Evolutionary conservation across 371 early-diverging fungal species (phyloP).

Genomic region (Nematocida sp.): DNA sequence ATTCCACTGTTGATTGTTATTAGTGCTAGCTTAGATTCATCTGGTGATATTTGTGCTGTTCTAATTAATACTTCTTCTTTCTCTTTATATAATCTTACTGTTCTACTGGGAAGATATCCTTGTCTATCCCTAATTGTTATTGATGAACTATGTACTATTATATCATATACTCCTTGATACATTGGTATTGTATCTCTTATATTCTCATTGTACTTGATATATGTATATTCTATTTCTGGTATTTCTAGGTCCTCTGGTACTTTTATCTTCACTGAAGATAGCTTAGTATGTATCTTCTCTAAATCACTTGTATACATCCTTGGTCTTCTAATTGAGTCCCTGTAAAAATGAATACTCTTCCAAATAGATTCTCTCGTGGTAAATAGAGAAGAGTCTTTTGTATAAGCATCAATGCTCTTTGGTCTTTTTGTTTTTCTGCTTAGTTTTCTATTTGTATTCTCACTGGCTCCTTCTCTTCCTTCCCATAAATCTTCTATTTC

Average conservation of each 20-base stretch:
- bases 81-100: background rate
- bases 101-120: constrained; percentile 18
- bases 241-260: constrained; percentile 25
- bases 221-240: constrained; percentile 1
- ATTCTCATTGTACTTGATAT: constrained; percentile 14
- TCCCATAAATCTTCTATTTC: constrained; percentile 47
- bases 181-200: constrained; percentile 9
- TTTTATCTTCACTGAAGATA: constrained; percentile 24
- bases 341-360: constrained; percentile 44
- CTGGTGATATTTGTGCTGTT: constrained; percentile 26
- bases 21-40: constrained; percentile 35
- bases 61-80: constrained; percentile 33
- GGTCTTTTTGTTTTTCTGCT: constrained; percentile 37
- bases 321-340: constrained; percentile 30
- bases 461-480: background rate
- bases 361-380: constrained; percentile 34
- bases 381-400: background rate
- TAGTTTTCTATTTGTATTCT: constrained; percentile 12
- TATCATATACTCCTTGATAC: constrained; percentile 4
- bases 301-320: constrained; percentile 20
- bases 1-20: constrained; percentile 28
- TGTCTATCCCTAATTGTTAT: constrained; percentile 13
- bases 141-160: constrained; percentile 37
- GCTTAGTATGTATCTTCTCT: constrained; percentile 13
- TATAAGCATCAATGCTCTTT: constrained; percentile 3